Percentiles rank a stretch among this genome's conserved stretches.
These are phyloP conservation scores for Pulveroboletus frians DNA, from an alignment of 768 basidiomycete genomes.

Conservation along the genomic window DNA sequence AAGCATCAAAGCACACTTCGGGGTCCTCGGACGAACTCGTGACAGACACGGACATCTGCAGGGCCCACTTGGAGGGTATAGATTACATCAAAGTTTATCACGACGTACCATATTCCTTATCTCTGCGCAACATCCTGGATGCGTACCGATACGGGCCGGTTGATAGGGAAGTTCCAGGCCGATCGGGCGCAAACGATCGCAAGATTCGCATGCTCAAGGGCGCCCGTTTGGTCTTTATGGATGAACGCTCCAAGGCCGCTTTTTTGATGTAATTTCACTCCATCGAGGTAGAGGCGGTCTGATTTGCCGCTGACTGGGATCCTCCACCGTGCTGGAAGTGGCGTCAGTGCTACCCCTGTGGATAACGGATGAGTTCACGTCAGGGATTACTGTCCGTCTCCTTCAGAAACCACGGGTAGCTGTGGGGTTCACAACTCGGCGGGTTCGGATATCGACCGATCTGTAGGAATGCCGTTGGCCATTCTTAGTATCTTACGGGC, in stretches of 20 bases:
- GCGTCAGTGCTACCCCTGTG: constrained; percentile 19
- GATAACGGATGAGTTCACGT: constrained; percentile 2
- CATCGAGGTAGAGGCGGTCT: constrained; percentile 16
- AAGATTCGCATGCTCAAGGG: constrained; percentile 46
- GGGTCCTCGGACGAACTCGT: constrained; percentile 7
- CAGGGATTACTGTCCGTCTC: constrained; percentile 7
- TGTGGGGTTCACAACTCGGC: constrained; percentile 6
- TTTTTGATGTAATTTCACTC: constrained; percentile 34
- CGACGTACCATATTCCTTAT: constrained; percentile 44
- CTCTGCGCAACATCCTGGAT: constrained; percentile 47
- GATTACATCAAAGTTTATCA: constrained; percentile 61
- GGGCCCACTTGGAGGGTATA: constrained; percentile 25
- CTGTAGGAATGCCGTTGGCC: constrained; percentile 4
- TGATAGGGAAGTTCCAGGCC: constrained; percentile 10
- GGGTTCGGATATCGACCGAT: constrained; percentile 2
- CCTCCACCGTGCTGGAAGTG: constrained; percentile 18
- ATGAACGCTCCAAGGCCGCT: constrained; percentile 41
- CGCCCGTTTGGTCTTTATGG: constrained; percentile 44
- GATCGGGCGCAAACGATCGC: constrained; percentile 25
- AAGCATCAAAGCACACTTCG: constrained; percentile 8
- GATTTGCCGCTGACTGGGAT: constrained; percentile 12
- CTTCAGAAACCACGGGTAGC: constrained; percentile 10
- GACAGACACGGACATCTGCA: constrained; percentile 17
- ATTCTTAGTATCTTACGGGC: background rate
- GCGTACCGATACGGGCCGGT: constrained; percentile 39